phyloP scores from a whole-genome alignment of 148 eudicot genomes.

The Heliamphora exappendiculata region DNA sequence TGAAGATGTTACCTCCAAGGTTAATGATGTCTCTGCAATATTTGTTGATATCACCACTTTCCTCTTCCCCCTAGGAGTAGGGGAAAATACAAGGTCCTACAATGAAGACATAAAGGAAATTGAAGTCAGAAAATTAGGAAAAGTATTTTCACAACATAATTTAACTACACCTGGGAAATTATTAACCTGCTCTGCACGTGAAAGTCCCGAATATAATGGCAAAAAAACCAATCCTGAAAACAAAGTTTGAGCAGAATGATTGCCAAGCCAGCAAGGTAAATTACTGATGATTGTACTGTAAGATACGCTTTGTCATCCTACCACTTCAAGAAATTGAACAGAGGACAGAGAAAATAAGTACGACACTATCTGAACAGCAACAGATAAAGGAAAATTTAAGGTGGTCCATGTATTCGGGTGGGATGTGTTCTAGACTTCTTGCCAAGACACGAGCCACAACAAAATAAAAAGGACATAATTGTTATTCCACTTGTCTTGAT shows the following conservation, averaged over 20 bases:
- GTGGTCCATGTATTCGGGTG: neutral
- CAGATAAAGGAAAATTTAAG: neutral
- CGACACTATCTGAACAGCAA: neutral
- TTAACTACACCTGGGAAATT: neutral
- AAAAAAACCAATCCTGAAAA: slow-evolving; percentile 67
- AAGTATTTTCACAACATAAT: neutral
- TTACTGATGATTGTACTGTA: neutral
- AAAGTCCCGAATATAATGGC: slow-evolving; percentile 89
- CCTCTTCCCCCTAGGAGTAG: slow-evolving; percentile 89
- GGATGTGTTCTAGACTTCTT: neutral
- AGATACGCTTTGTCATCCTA: neutral
- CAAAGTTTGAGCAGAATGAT: slow-evolving; percentile 6
- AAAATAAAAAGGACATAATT: neutral
- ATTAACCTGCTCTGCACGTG: slow-evolving; percentile 90
- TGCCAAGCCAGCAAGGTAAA: slow-evolving; percentile 3
- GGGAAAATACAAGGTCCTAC: slow-evolving; percentile 84
- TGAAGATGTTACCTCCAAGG: slow-evolving; percentile 63
- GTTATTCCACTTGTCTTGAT: neutral
- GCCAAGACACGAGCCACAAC: neutral
- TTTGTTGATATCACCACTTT: slow-evolving; percentile 94
- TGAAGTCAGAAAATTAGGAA: neutral
- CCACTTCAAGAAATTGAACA: neutral
- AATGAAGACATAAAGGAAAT: slow-evolving; percentile 5
- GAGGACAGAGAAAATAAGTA: slow-evolving; percentile 1
- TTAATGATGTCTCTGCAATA: slow-evolving; percentile 96